Evolutionary conservation across 495 filamentous ascomycete species (phyloP), one percentile per base, ranked within the genome.

Genomic region (Parathielavia appendiculata): DNA sequence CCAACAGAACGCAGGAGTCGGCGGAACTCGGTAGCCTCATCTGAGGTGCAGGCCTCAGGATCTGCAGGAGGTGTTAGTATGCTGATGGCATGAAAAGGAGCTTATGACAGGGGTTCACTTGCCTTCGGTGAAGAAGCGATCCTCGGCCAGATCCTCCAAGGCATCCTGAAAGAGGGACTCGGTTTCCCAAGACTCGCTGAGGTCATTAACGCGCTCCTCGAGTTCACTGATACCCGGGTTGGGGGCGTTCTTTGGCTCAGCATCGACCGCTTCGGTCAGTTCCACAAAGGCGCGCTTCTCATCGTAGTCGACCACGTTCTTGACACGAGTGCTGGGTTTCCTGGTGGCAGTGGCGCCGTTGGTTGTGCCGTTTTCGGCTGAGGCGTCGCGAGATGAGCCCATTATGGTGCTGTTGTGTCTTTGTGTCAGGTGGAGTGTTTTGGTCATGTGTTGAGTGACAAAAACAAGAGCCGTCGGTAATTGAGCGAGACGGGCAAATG

Each of bases 231-330:
- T 63, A 47, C 64, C 65, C 9, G 57, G 35, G 32, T 73, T 68
- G 41, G 63, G 58, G 51, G 65, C 69, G 17, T 60, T 70, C 13
- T 59, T 50, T 49, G 71, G 64, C 16, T 23, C 12, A 11, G 22
- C 20, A 40, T 49, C 43, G 57, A 74, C 65, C 19, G 72, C 71
- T 26, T 76, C 73, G 39, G 87, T 83, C 47, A 90, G 82, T 38
- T 87, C 87, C 50, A 90, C 89, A 60, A 93, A 72, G 61, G 92
- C 88, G 32, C 83, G 84, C 75, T 95, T 96, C 59, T 91, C 90
- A 38, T 91, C 85, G 52, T 93, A 91, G 59, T 89, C 87, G 65
- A 93, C 86, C 59, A 95, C 90, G 60, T 93, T 91, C 73, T 92
- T 95, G 73, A 88, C 90, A 30, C 92, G 83, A 59, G 88, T 80